A percentile compares a stretch with the other conserved stretches of the same genome.
Conservation (phyloP, 768 basidiomycete species). For the Trametes coccinea region DNA sequence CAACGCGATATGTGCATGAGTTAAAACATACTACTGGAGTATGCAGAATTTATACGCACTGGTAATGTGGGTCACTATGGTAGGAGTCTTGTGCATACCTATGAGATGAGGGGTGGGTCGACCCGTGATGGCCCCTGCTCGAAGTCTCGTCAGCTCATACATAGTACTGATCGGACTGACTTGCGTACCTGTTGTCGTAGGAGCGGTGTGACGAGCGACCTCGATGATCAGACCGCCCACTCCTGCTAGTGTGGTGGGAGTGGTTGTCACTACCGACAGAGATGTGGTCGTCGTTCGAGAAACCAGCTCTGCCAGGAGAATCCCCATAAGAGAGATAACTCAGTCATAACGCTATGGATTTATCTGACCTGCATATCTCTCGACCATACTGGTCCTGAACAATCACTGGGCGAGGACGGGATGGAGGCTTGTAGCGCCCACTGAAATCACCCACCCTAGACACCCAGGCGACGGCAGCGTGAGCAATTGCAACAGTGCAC, state of each 20-base stretch:
- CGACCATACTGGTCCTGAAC: slow-evolving; percentile 61
- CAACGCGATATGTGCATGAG: neutral
- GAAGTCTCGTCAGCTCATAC: neutral
- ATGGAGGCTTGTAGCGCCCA: slow-evolving; percentile 27
- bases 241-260: slow-evolving; percentile 9
- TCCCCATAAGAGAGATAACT: neutral
- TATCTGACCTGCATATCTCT: slow-evolving; percentile 56
- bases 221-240: slow-evolving; percentile 10
- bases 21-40: neutral
- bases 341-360: neutral
- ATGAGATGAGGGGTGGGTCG: neutral
- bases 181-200: slow-evolving; percentile 4
- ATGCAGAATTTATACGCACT: neutral
- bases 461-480: too few relatives aligned
- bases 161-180: too few relatives aligned
- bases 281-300: slow-evolving; percentile 24
- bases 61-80: slow-evolving; percentile 16
- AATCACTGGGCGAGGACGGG: slow-evolving; percentile 29
- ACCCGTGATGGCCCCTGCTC: neutral
- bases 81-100: slow-evolving; percentile 13
- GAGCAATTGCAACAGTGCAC: too few relatives aligned
- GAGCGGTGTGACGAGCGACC: slow-evolving; percentile 16
- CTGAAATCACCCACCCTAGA: slow-evolving; percentile 55
- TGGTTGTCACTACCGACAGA: slow-evolving; percentile 21
- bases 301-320: slow-evolving; percentile 23